Evolutionary conservation across 2,329 filamentous ascomycete species (phyloP).

Genomic region (Fusarium foetens): DNA sequence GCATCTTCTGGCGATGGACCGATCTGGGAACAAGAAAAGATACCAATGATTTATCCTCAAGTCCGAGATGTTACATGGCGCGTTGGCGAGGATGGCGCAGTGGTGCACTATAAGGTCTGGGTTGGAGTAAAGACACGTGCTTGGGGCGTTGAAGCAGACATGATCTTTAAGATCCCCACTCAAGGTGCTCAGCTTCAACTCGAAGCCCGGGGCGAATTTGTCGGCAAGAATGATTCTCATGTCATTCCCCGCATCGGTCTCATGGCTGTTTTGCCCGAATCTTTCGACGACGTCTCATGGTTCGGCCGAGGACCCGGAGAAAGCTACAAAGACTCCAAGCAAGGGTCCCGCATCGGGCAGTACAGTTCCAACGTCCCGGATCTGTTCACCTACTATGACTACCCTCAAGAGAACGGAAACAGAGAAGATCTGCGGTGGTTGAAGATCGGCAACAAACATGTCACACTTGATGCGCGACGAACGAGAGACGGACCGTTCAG

Average conservation of each 20-base stretch:
- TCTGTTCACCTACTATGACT: conserved; percentile 12
- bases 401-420: conserved; percentile 26
- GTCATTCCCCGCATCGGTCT: conserved; percentile 14
- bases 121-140: conserved; percentile 9
- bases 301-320: conserved; percentile 21
- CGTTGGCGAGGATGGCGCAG: fast-evolving
- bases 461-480: conserved; percentile 5
- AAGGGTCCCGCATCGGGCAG: not conserved
- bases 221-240: conserved; percentile 4
- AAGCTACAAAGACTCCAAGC: conserved; percentile 27
- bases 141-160: conserved; percentile 16
- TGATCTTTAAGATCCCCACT: conserved; percentile 13
- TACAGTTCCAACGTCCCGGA: not conserved
- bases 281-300: conserved; percentile 7
- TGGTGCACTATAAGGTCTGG: conserved; percentile 18
- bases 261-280: not conserved
- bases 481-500: conserved; percentile 9
- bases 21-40: not conserved
- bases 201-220: not conserved
- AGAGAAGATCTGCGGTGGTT: conserved; percentile 5
- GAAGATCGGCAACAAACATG: not conserved
- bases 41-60: conserved; percentile 10
- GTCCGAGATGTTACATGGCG: conserved; percentile 1
- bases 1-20: conserved; percentile 1
- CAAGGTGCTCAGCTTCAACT: not conserved